Evolutionary conservation across 2,329 filamentous ascomycete species (phyloP), one percentile per base, ranked within the genome.

Genomic region (Cladosporium sphaerospermum): DNA sequence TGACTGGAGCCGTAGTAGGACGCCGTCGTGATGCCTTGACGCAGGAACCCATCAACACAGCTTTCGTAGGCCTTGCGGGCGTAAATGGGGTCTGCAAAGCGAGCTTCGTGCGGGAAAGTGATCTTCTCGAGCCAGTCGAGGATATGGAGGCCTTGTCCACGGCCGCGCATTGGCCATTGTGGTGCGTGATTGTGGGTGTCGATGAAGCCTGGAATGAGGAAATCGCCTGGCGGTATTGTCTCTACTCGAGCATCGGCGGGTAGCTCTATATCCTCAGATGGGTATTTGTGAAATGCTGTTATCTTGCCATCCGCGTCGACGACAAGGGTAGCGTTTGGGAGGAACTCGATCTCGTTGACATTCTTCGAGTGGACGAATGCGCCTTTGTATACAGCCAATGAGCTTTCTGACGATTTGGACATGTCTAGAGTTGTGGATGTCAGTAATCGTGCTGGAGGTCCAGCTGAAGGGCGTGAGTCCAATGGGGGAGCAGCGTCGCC

Each of bases 101-200:
- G 47, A 11, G 47, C 52, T 14, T 54, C 52, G 32, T 47, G 28
- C 2, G 59, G 55, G 39, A 60, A 59, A 13, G 58, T 61, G n/a
- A 49, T 59, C n/a, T 57, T 51, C 40, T 80, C 73, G 1, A 86
- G 73, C 84, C 84, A 87, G 61, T 85, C 78, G 7, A 53, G 47
- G 14, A 62, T 53, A 14, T 53, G 54, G 13, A 54, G 56, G 6
- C 73, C 72, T 49, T 71, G 70, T 4, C 74, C 74, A 3, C 71
- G 62, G 5, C 74, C 73, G 14, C 73, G 69, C 56, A 75, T 73
- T 18, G 72, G 67, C 71, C 73, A 78, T 66, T 78, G 76, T 2
- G 83, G 83, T 0, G 84, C 83, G 61, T 87, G 84, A 56, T 84
- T 84, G 66, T 86, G 84, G 1, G 82, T 85, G 69, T 86, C 83